Evolutionary conservation across 192 early-diverging fungal genomes (phyloP).

Genomic region (Phlyctochytrium planicorne): DNA sequence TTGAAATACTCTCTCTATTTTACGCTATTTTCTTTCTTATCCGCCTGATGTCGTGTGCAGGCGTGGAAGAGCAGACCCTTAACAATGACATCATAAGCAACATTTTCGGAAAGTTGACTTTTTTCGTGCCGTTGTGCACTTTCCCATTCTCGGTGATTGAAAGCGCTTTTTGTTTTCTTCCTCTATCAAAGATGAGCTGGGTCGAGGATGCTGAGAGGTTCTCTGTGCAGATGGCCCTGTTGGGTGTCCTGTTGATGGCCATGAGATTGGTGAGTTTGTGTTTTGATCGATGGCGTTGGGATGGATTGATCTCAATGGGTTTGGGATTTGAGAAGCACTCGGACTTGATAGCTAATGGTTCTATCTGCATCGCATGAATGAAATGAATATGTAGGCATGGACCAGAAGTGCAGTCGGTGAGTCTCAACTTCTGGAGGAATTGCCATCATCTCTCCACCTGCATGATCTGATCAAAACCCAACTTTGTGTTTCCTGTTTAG

Average conservation of each 20-base stretch:
- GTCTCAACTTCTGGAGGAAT: no score
- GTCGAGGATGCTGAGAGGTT: neutral
- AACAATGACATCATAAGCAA: neutral
- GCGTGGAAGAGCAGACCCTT: no score
- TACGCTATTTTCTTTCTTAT: no score
- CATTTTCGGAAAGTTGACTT: no score
- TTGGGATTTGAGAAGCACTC: no score
- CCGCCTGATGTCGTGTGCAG: no score
- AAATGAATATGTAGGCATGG: conserved; percentile 2
- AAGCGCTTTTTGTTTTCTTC: neutral
- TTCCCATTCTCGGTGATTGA: neutral
- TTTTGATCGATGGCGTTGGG: no score
- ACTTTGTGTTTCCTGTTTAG: neutral
- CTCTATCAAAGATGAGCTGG: neutral
- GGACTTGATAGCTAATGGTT: no score
- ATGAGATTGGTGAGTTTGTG: neutral
- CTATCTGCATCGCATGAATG: neutral
- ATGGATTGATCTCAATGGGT: no score
- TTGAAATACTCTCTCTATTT: no score
- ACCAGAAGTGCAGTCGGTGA: conserved; percentile 5
- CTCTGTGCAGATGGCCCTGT: conserved; percentile 2
- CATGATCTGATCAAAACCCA: neutral
- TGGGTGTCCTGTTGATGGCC: conserved; percentile 1
- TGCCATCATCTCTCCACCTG: no score
- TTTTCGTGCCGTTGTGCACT: no score